Evolutionary conservation across 352 stramenopile genomes (phyloP), one percentile per base, ranked within the genome.

Genomic region (Aphanomyces invadans): DNA sequence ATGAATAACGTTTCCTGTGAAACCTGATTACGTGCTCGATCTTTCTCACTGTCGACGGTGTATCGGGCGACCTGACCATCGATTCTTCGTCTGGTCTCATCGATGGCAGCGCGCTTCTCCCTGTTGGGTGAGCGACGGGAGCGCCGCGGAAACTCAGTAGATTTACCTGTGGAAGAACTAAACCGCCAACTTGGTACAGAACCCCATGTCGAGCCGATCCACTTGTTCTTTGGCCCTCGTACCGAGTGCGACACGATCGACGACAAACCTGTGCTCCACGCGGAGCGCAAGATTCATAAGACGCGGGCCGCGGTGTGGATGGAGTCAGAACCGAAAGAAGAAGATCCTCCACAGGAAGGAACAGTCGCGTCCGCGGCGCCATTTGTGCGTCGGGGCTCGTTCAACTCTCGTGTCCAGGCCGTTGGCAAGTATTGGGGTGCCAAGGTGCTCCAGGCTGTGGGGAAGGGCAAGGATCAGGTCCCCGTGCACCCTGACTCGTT

Each of bases 401-500:
- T 7, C 32, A 66, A 45, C n/a, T 42, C 44, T 17, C 46, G 59
- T 21, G 31, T 55, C 29, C 44, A 66, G 17, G 46, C 59, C 19
- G 46, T 31, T 5, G 44, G 44, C 3, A 39, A 49, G n/a, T 66
- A 55, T 28, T 66, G 36, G 29, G 44, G 59, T 15, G 42, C 39
- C 17, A 45, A 83, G 76, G 75, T 95, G 26, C 80, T 84, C 46
- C 74, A 83, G 17, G 55, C 55, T 4, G 55, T 45, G 7, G 55
- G 31, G 21, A 33, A 38, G 65, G 80, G 91, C 74, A 92, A 92
- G 72, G 78, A 87, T 46, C 76, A 83, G 46, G 68, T 74, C 7
- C 79, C 92, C 55, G 77, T 95, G 46, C 90, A 95, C 72, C 81
- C 90, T 15, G 83, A 95, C 70, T 93, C 86, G 68, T 95, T 95